Conservation (phyloP, 2,329 filamentous ascomycete genomes). For the Colletotrichum caudatum region DNA sequence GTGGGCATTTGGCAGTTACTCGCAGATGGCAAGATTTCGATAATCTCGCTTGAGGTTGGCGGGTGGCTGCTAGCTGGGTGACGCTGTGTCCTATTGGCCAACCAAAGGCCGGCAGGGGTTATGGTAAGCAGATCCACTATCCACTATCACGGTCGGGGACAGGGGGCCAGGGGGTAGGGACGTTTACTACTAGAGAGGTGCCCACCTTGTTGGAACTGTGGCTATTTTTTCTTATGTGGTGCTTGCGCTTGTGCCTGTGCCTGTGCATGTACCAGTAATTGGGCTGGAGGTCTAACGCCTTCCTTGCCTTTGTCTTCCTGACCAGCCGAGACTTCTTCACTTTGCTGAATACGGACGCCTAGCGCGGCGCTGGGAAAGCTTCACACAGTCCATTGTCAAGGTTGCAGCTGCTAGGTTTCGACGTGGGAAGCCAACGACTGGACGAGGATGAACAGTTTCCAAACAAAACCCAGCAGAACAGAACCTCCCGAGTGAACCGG, state of each 20-base stretch:
- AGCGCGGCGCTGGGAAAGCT: background rate
- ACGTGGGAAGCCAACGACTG: background rate
- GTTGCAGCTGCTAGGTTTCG: background rate
- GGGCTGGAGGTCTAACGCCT: background rate
- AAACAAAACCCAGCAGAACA: background rate
- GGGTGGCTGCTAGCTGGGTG: constrained; percentile 38
- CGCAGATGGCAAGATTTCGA: constrained; percentile 42
- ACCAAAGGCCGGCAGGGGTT: constrained; percentile 23
- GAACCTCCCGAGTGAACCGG: background rate
- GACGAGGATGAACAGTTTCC: background rate
- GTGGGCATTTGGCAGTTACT: constrained; percentile 11
- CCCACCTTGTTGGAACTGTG: background rate
- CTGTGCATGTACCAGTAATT: background rate
- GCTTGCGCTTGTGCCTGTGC: background rate
- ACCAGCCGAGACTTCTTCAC: background rate
- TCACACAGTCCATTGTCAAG: too few relatives aligned
- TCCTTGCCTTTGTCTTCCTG: too few relatives aligned
- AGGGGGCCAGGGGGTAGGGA: background rate
- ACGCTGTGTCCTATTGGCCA: constrained; percentile 31
- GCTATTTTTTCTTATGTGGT: background rate
- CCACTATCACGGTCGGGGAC: constrained; percentile 34
- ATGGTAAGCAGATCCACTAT: constrained; percentile 33
- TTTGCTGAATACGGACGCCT: background rate
- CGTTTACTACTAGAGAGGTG: constrained; percentile 1
- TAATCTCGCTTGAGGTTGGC: constrained; percentile 46